Evolutionary conservation across 2,329 filamentous ascomycete genomes (phyloP).

Genomic region (Ceratocystis huliohia): DNA sequence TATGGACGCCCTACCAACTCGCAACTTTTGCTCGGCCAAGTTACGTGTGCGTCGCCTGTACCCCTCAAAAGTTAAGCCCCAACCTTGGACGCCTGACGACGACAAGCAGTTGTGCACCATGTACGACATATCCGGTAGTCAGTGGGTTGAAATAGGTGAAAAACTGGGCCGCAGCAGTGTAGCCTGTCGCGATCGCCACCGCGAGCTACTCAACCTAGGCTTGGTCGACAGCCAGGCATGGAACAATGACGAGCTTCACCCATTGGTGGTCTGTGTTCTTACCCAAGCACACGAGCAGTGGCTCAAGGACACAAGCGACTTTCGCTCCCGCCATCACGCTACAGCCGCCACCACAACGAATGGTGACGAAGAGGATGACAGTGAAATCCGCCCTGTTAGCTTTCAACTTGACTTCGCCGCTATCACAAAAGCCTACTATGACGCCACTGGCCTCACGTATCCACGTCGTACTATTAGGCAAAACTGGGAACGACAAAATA

Average conservation of each 20-base stretch:
- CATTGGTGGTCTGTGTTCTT: constrained; percentile 15
- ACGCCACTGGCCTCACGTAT: neutral
- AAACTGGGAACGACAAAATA: constrained; percentile 9
- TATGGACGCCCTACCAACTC: constrained; percentile 8
- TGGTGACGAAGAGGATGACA: neutral
- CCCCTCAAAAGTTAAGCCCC: constrained; percentile 3
- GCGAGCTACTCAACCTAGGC: constrained; percentile 11
- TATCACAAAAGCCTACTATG: neutral
- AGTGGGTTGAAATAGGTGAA: constrained; percentile 14
- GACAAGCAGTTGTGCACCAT: constrained; percentile 6
- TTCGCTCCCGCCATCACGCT: no score
- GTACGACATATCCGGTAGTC: constrained; percentile 4
- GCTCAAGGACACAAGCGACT: constrained; percentile 15
- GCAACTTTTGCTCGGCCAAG: constrained; percentile 16
- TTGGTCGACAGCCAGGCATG: constrained; percentile 3
- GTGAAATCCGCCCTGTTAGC: neutral
- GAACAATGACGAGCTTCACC: constrained; percentile 12
- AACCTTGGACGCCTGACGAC: constrained; percentile 12
- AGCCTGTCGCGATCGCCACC: constrained; percentile 13
- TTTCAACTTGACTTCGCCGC: constrained; percentile 2
- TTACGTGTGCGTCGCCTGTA: constrained; percentile 9
- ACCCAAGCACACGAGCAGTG: constrained; percentile 8
- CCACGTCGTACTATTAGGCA: neutral
- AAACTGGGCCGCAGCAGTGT: constrained; percentile 15
- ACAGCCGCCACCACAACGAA: neutral